Conservation (phyloP, 306 rosid genomes). For the Cucurbita argyrosperma region DNA sequence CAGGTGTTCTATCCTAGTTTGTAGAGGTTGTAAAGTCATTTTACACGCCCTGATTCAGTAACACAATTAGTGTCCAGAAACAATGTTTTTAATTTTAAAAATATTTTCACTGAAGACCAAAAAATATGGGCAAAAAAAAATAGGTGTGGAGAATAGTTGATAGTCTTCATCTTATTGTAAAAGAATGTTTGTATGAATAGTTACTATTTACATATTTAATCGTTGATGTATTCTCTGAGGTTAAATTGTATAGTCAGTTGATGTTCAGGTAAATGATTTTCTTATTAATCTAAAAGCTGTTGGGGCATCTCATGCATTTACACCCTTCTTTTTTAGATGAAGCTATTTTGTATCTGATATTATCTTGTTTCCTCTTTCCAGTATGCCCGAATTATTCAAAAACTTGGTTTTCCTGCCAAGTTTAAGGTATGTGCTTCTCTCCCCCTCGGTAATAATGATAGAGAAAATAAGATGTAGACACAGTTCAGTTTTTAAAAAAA, state of each 20-base stretch:
- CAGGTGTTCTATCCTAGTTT: neutral
- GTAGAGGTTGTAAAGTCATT: neutral
- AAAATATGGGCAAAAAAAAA: too few species aligned
- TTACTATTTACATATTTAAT: neutral
- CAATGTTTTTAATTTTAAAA: too few species aligned
- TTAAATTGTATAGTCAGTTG: neutral
- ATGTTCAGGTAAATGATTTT: neutral
- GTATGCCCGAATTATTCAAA: conserved; percentile 92
- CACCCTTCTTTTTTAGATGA: neutral
- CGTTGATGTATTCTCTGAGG: neutral
- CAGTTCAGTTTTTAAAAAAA: neutral
- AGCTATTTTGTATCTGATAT: conserved; percentile 4
- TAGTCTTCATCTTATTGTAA: neutral
- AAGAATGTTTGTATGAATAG: neutral
- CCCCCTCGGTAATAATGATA: neutral
- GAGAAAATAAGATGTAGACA: neutral
- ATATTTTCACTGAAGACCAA: neutral
- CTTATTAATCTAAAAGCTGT: neutral
- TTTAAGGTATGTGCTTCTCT: conserved; percentile 44
- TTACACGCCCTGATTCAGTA: neutral
- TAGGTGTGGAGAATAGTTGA: neutral
- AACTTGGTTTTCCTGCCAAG: conserved; percentile 76
- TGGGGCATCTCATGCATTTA: neutral
- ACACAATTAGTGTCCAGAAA: neutral
- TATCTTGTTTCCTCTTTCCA: conserved; percentile 16